Base-by-base conservation (phyloP, 345 rosid genomes). In the Cardamine resedifolia region DNA sequence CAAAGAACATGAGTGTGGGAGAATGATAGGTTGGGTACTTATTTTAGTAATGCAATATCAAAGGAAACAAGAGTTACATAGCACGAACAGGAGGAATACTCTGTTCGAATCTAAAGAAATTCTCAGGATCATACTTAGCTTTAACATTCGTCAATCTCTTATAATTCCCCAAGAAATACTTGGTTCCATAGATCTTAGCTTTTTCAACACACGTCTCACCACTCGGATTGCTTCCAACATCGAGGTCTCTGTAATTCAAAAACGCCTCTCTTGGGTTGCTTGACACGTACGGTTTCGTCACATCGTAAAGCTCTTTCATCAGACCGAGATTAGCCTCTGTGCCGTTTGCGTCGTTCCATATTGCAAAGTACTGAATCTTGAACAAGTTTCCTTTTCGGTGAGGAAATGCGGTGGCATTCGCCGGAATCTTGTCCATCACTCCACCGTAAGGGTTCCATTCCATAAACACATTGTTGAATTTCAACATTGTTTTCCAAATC, bases 401-500 rank as follows among this genome's bases (percentile, higher is more conserved):
- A 10, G 90, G 88, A 75, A 84, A 86, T 7, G 88, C 82, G 0
- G 80, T 79, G 2, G 50, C 80, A 6, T 78, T 71, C 2, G 64
- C 71, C 0, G 78, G 58, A 65, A 87, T 85, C 49, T 49, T 38
- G 18, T 75, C 38, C 88, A 87, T 85, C 41, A 57, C 73, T n/a
- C 88, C 88, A 0, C 91, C 91, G 5, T 78, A 87, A 7, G 88
- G 85, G 66, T 72, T 85, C 75, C 70, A 77, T 5, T 62, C 48
- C 82, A 81, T 56, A 0, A 30, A 57, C 9, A 79, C 65, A 10
- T 18, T 44, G 27, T 64, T 80, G 8, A 68, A 73, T 8, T 80
- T 64, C 1, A 84, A 47, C 49, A 79, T 52, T 45, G 56, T 70
- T 30, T 76, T 68, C 81, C 82, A 85, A 10, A 79, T 28, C n/a